Evolutionary conservation across 2,329 filamentous ascomycete species (phyloP).

Genomic region (Fusarium tuaranense): DNA sequence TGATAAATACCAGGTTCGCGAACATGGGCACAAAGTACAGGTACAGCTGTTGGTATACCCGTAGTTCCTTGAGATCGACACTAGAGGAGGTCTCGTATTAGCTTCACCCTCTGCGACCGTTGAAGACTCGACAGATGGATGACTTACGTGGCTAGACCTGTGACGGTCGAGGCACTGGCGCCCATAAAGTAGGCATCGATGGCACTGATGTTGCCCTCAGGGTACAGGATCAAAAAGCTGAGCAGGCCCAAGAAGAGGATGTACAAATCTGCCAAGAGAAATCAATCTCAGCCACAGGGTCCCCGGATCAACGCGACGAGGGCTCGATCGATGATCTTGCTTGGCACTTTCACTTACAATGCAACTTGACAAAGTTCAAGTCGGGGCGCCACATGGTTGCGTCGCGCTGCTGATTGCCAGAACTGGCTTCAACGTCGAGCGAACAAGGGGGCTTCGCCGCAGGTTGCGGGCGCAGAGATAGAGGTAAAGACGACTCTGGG

Average conservation of each 20-base stretch:
- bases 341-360: conserved; percentile 44
- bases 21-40: conserved; percentile 63
- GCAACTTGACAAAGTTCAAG: conserved; percentile 43
- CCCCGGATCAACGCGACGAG: not conserved
- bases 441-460: not conserved
- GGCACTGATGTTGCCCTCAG: conserved; percentile 43
- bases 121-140: not conserved
- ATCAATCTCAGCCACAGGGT: conserved; percentile 16
- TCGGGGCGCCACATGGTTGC: conserved; percentile 39
- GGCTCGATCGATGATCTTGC: not conserved
- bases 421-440: not conserved
- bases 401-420: not conserved
- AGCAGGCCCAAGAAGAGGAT: conserved; percentile 40
- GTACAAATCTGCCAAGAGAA: conserved; percentile 37
- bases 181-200: conserved; percentile 64
- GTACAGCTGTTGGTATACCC: conserved; percentile 63
- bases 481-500: not conserved
- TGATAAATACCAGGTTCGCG: conserved; percentile 62
- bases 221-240: conserved; percentile 38
- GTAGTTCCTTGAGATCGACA: conserved; percentile 61
- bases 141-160: conserved; percentile 62
- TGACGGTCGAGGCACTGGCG: conserved; percentile 61
- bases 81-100: conserved; percentile 45
- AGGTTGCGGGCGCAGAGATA: conserved; percentile 7
- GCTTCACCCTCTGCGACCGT: not conserved